A percentile compares a stretch with the other conserved stretches of the same genome.
phyloP scores from a whole-genome alignment of 441 rosid species.

The Syzygium syzygioides region DNA sequence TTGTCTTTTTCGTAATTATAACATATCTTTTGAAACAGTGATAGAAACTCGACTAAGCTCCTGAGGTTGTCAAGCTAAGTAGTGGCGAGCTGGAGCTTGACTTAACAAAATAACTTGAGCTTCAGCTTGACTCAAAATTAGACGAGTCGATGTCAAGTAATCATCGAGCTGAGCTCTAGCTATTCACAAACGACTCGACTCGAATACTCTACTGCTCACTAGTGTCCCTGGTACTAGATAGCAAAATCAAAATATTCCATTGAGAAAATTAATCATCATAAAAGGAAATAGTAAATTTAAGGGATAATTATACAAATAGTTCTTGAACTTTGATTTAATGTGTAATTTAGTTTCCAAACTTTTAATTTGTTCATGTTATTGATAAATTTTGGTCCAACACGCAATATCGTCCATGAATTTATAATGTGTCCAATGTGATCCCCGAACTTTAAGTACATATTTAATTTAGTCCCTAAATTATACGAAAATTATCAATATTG shows the following conservation, averaged over 20 bases:
- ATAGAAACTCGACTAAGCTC: background rate
- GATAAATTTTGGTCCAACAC: too few species aligned
- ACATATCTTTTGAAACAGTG: background rate
- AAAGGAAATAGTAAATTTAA: background rate
- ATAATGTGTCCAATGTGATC: too few species aligned
- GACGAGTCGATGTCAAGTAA: background rate
- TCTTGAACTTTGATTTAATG: too few species aligned
- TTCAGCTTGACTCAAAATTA: background rate
- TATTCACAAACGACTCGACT: background rate
- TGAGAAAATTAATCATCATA: background rate
- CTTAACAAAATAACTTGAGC: fast-evolving
- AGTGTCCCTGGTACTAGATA: fast-evolving
- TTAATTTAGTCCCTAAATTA: too few species aligned
- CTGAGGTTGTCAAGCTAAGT: background rate
- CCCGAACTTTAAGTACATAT: too few species aligned
- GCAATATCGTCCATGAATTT: too few species aligned
- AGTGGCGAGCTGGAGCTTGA: background rate
- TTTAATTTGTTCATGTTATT: too few species aligned
- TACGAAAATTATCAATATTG: too few species aligned
- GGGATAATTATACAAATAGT: too few species aligned
- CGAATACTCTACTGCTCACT: background rate
- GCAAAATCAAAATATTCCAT: background rate
- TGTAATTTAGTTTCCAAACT: too few species aligned
- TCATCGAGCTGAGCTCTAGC: background rate
- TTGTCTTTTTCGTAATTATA: background rate